Base-by-base conservation (phyloP, 306 rosid species). In the Heteromeles arbutifolia region DNA sequence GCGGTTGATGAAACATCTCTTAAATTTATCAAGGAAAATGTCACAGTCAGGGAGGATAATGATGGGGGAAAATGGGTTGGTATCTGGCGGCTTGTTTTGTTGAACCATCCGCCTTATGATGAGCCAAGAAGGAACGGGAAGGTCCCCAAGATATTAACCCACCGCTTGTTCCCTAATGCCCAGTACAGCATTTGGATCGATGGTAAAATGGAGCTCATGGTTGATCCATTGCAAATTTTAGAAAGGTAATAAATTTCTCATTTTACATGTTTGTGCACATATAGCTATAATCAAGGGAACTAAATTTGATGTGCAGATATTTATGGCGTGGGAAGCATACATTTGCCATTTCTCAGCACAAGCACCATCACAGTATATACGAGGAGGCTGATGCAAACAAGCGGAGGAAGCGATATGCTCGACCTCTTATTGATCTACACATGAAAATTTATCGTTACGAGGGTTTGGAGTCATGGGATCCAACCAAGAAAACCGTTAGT, bases 341-440 rank as follows among this genome's bases (percentile, higher is more conserved):
- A 21, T 95, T 89, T 79, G 99, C 97, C 84, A 95, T 95, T 81
- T 90, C 99, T 83, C 99, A 90, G 83, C 99, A 95, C 86, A 95
- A 95, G 88, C 97, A 95, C 82, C 97, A 92, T 72, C 91, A 18
- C 29, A 95, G 88, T 72, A 89, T 92, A 79, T 95, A 89, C 0
- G 99, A 95, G 87, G 99, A 95, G 85, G 99, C 99, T 74, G 97
- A 95, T 84, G 70, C 99, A 81, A 95, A 95, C 88, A 95, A 95
- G 80, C 88, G 99, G 83, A 88, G 97, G 73, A 95, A 95, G 85
- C 92, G 99, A 75, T 95, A 95, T 84, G 97, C 97, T 8, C 97
- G 99, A 13, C 99, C 99, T 75, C 93, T 92, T 62, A 86, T 95
- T 80, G 97, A 95, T 83, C 96, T 95, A 37, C 99, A 92, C 87